A percentile compares a stretch with the other conserved stretches of the same genome.
Conservation (phyloP, 306 rosid species). For the Sechiopsis laciniata region DNA sequence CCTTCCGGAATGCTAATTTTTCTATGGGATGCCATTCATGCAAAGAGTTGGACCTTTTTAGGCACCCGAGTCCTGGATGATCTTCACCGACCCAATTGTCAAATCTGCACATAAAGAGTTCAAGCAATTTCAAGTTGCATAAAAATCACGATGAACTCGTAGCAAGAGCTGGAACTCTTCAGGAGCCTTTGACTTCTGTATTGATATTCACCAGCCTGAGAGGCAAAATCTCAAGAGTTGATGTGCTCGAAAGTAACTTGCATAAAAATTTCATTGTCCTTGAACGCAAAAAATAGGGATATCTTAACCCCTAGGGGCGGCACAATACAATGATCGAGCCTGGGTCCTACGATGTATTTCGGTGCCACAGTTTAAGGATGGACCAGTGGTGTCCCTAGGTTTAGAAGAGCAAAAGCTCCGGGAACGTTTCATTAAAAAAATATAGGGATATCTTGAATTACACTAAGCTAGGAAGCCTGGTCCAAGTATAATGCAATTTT, state of each 20-base stretch:
- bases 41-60: not conserved
- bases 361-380: no score
- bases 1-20: not conserved
- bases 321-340: no score
- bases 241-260: slow-evolving; percentile 2
- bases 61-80: not conserved
- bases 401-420: no score
- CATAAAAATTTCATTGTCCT: not conserved
- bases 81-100: not conserved
- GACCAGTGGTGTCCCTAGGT: no score
- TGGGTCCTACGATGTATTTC: no score
- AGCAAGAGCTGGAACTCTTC: not conserved
- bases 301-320: not conserved
- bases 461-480: slow-evolving; percentile 1
- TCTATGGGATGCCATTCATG: not conserved
- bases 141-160: not conserved
- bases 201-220: not conserved
- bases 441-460: not conserved
- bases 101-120: not conserved
- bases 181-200: not conserved
- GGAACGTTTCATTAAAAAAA: not conserved
- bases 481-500: not conserved
- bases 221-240: not conserved
- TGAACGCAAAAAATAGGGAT: not conserved
- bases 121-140: not conserved